These are phyloP conservation scores for Parasitella parasitica DNA, from an alignment of 371 early-diverging fungal genomes.

Conservation along the genomic window DNA sequence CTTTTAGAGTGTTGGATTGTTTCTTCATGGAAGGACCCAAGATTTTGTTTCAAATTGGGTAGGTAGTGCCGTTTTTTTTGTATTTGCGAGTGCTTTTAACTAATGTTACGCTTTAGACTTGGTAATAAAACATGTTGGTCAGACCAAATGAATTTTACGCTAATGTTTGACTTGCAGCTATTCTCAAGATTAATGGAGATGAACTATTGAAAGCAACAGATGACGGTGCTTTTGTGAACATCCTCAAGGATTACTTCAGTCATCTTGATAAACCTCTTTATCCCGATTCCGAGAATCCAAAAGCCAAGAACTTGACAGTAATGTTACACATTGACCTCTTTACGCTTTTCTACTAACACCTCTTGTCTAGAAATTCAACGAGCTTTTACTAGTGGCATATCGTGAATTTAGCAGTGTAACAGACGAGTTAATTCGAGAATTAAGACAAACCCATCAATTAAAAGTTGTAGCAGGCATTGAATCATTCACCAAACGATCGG, in stretches of 20 bases:
- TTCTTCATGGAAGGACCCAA: conserved; percentile 93
- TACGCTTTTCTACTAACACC: not conserved
- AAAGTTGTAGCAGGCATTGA: conserved; percentile 95
- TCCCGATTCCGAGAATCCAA: conserved; percentile 55
- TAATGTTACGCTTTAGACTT: conserved; percentile 8
- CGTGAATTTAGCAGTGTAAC: conserved; percentile 88
- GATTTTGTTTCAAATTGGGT: conserved; percentile 90
- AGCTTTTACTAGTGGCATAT: conserved; percentile 88
- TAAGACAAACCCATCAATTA: conserved; percentile 87
- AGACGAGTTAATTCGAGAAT: conserved; percentile 73
- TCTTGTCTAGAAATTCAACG: conserved; percentile 78
- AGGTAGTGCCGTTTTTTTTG: conserved; percentile 16
- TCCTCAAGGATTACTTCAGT: conserved; percentile 74
- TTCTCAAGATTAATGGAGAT: conserved; percentile 92
- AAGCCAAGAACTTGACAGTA: conserved; percentile 63
- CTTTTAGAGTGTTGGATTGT: conserved; percentile 90
- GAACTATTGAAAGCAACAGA: conserved; percentile 81
- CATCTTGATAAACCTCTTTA: conserved; percentile 69
- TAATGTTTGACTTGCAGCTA: conserved; percentile 53
- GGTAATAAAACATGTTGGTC: conserved; percentile 6
- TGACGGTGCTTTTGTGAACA: conserved; percentile 89
- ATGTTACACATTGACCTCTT: not conserved
- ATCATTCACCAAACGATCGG: conserved; percentile 87
- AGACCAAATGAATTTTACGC: not conserved
- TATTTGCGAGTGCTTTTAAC: not conserved